Percentiles rank a stretch among this genome's conserved stretches.
These are phyloP conservation scores for Meira miltonrushii DNA, from an alignment of 1,284 basidiomycete genomes.

Conservation along the genomic window DNA sequence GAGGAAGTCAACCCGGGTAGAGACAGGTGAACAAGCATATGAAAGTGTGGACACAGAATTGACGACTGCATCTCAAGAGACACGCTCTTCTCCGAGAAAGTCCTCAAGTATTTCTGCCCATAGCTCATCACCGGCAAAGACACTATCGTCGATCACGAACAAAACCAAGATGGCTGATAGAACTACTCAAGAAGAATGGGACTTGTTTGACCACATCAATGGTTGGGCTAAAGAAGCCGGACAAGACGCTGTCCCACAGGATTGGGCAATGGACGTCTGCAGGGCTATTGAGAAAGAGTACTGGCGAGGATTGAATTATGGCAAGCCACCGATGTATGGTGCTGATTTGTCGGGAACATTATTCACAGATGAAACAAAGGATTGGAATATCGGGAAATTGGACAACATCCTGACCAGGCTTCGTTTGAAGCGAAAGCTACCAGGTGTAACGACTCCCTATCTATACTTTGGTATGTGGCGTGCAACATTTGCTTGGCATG, in stretches of 20 bases:
- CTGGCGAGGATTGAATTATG: slow-evolving; percentile 84
- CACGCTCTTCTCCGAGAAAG: no score
- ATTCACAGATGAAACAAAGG: slow-evolving; percentile 71
- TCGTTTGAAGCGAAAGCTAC: slow-evolving; percentile 64
- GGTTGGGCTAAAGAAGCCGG: slow-evolving; percentile 42
- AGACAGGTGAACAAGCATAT: background rate
- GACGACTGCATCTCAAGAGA: no score
- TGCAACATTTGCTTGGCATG: slow-evolving; percentile 95
- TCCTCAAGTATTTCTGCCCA: no score
- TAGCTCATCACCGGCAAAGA: no score
- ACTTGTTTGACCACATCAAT: slow-evolving; percentile 36
- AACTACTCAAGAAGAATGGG: slow-evolving; percentile 40
- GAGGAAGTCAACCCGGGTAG: slow-evolving; percentile 12
- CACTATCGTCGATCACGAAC: background rate
- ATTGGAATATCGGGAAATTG: slow-evolving; percentile 90
- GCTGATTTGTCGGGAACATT: slow-evolving; percentile 87
- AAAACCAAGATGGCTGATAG: slow-evolving; percentile 34
- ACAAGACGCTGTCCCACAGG: slow-evolving; percentile 10
- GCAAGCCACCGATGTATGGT: slow-evolving; percentile 89
- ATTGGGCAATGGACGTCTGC: slow-evolving; percentile 58
- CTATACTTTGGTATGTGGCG: slow-evolving; percentile 99
- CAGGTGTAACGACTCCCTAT: slow-evolving; percentile 95
- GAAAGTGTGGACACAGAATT: background rate
- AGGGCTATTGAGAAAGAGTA: slow-evolving; percentile 79
- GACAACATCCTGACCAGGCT: slow-evolving; percentile 80